phyloP scores from a whole-genome alignment of 1,139 yeast genomes.

The Citeromyces hawaiiensis region DNA sequence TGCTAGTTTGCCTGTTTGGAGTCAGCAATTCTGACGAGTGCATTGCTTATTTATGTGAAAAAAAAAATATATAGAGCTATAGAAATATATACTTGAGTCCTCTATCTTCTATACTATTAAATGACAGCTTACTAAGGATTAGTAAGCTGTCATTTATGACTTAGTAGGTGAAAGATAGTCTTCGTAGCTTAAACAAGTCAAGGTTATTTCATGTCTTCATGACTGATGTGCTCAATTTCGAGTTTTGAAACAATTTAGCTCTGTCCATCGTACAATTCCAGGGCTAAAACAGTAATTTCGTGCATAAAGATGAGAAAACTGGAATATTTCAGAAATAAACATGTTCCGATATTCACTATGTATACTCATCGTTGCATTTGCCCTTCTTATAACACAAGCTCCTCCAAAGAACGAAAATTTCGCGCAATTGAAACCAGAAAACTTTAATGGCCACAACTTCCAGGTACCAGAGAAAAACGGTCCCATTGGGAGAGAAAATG shows the following conservation, averaged over 20 bases:
- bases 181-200: too few species aligned
- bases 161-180: too few species aligned
- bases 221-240: too few species aligned
- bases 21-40: slow-evolving; percentile 1
- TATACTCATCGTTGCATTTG: not conserved
- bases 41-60: too few species aligned
- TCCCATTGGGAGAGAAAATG: slow-evolving; percentile 28
- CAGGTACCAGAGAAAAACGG: not conserved
- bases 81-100: not conserved
- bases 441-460: slow-evolving; percentile 5
- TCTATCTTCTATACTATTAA: too few species aligned
- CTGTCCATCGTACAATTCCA: too few species aligned
- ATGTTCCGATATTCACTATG: not conserved
- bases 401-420: not conserved
- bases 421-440: not conserved
- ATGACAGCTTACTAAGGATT: too few species aligned
- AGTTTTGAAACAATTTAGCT: too few species aligned
- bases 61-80: too few species aligned
- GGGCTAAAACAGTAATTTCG: not conserved
- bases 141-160: too few species aligned
- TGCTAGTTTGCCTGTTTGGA: slow-evolving; percentile 32
- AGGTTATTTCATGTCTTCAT: too few species aligned
- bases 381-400: not conserved
- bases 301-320: not conserved
- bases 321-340: not conserved